Evolutionary conservation across 1,139 yeast species (phyloP).

Genomic region (Yamadazyma taylorii): DNA sequence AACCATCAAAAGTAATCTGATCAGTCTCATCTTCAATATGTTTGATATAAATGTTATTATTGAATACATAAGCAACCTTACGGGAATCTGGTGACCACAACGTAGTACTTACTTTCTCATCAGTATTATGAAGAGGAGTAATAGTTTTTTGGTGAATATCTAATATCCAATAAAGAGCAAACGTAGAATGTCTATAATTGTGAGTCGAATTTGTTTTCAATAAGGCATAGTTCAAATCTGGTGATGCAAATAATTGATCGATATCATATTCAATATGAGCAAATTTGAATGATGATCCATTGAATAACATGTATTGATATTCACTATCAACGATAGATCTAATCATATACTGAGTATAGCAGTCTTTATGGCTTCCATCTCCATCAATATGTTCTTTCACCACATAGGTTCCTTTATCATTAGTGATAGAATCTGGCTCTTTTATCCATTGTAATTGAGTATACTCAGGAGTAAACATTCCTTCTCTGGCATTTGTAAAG

Average conservation of each 20-base stretch:
- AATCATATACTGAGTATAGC: constrained; percentile 36
- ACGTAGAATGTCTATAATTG: constrained; percentile 77
- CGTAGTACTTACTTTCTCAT: constrained; percentile 49
- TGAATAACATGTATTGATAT: constrained; percentile 47
- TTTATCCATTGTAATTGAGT: constrained; percentile 68
- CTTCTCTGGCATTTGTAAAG: constrained; percentile 42
- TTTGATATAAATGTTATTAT: constrained; percentile 58
- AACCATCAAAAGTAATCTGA: constrained; percentile 52
- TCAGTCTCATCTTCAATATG: constrained; percentile 18
- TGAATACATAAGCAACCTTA: constrained; percentile 63
- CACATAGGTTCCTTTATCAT: constrained; percentile 59
- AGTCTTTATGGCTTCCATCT: constrained; percentile 14
- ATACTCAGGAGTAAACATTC: constrained; percentile 48
- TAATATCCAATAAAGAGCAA: constrained; percentile 62
- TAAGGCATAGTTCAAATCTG: constrained; percentile 57
- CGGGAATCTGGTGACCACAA: constrained; percentile 76
- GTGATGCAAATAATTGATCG: constrained; percentile 59
- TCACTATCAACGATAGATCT: constrained; percentile 51
- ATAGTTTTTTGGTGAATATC: constrained; percentile 27
- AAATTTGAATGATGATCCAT: constrained; percentile 46
- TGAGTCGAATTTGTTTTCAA: constrained; percentile 52
- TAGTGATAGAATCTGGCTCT: constrained; percentile 41
- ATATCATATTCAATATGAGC: constrained; percentile 45
- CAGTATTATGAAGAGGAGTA: constrained; percentile 25
- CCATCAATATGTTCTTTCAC: constrained; percentile 25